Base-by-base conservation (phyloP, 306 rosid species). In the Ceratonia siliqua region DNA sequence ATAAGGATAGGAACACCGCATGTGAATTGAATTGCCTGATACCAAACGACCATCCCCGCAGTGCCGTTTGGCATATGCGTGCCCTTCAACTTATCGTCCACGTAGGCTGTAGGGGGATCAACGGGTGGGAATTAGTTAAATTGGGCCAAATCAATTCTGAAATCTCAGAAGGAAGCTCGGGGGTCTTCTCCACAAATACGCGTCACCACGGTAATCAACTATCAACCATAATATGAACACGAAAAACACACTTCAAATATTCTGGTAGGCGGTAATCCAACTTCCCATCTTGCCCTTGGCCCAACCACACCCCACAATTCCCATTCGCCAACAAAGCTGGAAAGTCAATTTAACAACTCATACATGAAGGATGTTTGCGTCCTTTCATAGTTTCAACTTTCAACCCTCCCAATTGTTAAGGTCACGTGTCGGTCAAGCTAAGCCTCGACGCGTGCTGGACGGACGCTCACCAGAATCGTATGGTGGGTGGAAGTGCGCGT, bases 391-490 rank as follows among this genome's bases (percentile, higher is more conserved):
- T n/a, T n/a, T n/a, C n/a, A n/a, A n/a, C n/a, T n/a, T n/a, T n/a
- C 71, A 67, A 39, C 77, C 7, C 15, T 18, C 11, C 33, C 4
- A 61, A 46, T 15, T 25, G 53, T 61, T 70, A 56, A 17, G 57
- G 70, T 68, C 89, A 88, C 87, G 93, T 77, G 91, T 85, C 87
- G 27, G 79, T 75, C 11, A 81, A 70, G 75, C n/a, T n/a, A n/a
- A n/a, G n/a, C n/a, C n/a, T n/a, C n/a, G n/a, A n/a, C 69, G 77
- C 77, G 85, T 74, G 84, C 78, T 11, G 8, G 45, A 42, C 48
- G 46, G 71, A 58, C 72, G 62, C 76, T 6, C 33, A 13, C 42
- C 21, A 2, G 46, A 22, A 63, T 43, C 72, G 30, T 12, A 49
- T 21, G 82, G 81, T 17, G 1, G 1, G 7, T 0, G n/a, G 10